These are phyloP conservation scores for Hsuehochloa calcarea DNA, from an alignment of 176 grass and related monocot species.

Conservation along the genomic window DNA sequence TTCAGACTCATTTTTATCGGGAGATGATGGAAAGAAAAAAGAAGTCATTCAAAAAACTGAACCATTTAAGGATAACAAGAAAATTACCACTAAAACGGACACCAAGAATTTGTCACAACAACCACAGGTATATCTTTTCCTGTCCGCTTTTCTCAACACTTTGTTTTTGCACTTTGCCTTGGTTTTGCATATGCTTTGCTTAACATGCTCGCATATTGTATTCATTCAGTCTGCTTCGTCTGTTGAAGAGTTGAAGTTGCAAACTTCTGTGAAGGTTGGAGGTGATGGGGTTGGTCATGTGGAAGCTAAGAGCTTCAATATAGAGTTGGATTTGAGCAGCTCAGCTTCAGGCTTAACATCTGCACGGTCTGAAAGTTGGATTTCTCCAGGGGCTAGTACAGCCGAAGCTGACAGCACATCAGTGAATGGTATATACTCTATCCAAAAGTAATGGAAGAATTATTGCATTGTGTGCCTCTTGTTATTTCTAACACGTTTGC, in stretches of 20 bases:
- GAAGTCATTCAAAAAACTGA: constrained; percentile 52
- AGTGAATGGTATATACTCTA: constrained; percentile 37
- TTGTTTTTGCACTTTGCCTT: not conserved
- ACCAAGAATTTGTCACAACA: constrained; percentile 43
- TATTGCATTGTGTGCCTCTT: not conserved
- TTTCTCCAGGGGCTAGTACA: not conserved
- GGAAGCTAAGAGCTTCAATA: constrained; percentile 19
- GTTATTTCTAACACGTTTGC: constrained; percentile 26
- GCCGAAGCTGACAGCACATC: constrained; percentile 6
- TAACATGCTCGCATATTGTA: constrained; percentile 31
- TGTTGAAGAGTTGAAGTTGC: constrained; percentile 43
- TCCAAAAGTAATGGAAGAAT: constrained; percentile 1
- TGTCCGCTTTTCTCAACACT: not conserved
- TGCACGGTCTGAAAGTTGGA: constrained; percentile 7
- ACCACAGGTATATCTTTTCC: constrained; percentile 46
- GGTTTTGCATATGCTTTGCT: constrained; percentile 1
- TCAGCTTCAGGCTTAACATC: not conserved
- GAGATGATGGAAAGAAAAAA: constrained; percentile 52
- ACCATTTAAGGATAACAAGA: constrained; percentile 65
- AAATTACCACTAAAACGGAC: constrained; percentile 43
- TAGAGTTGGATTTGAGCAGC: constrained; percentile 12
- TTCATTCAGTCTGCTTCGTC: constrained; percentile 52
- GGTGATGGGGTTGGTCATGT: constrained; percentile 27
- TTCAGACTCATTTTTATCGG: constrained; percentile 22
- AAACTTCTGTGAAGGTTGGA: constrained; percentile 33